These are phyloP conservation scores for Ogataea degrootiae DNA, from an alignment of 805 yeast genomes.

Conservation along the genomic window DNA sequence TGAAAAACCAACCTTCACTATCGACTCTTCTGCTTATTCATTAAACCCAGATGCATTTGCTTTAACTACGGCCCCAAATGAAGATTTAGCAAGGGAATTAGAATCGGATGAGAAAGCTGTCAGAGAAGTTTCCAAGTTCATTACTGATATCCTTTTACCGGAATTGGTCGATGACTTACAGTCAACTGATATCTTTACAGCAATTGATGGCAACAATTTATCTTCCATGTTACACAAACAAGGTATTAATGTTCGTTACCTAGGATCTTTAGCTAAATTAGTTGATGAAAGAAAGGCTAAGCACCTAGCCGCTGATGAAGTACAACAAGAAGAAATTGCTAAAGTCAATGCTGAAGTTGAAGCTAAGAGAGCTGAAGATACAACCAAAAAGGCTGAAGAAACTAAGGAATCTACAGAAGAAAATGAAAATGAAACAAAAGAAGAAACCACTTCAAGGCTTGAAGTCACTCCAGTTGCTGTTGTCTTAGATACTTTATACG, in stretches of 20 bases:
- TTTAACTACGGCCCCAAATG: constrained; percentile 36
- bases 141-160: constrained; percentile 56
- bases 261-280: constrained; percentile 54
- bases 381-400: constrained; percentile 12
- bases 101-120: constrained; percentile 59
- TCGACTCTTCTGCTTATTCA: constrained; percentile 49
- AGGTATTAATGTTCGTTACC: constrained; percentile 87
- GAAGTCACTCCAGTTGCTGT: constrained; percentile 39
- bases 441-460: constrained; percentile 29
- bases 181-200: constrained; percentile 47
- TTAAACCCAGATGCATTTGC: constrained; percentile 79
- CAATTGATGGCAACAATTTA: constrained; percentile 80
- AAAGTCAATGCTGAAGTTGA: constrained; percentile 20
- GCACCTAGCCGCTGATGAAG: constrained; percentile 7
- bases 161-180: constrained; percentile 54
- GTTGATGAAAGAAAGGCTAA: constrained; percentile 21
- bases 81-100: constrained; percentile 31
- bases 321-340: constrained; percentile 29
- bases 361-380: constrained; percentile 25
- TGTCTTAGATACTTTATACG: constrained; percentile 43
- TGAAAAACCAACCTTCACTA: constrained; percentile 44
- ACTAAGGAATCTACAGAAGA: constrained; percentile 23
- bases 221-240: constrained; percentile 61
- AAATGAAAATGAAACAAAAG: constrained; percentile 28
- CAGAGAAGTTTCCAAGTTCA: constrained; percentile 62